Evolutionary conservation across 257 asterid genomes (phyloP).

Genomic region (Penstemon barbatus): DNA sequence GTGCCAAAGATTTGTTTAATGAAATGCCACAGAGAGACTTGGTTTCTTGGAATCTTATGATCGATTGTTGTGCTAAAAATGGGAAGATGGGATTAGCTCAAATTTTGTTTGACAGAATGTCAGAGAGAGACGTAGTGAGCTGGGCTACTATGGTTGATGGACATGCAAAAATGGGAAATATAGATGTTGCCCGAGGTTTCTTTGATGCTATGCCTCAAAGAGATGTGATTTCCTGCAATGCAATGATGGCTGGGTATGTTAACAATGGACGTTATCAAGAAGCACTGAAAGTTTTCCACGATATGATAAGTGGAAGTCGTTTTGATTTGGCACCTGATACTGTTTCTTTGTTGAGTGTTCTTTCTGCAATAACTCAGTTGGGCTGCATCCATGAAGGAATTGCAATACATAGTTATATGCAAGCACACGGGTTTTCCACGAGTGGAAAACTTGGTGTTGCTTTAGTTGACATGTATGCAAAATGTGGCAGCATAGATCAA

Average conservation of each 20-base stretch:
- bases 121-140: conserved; percentile 63
- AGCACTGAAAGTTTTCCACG: conserved; percentile 64
- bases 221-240: conserved; percentile 83
- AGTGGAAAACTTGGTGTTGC: conserved; percentile 74
- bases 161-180: conserved; percentile 53
- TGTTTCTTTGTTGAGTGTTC: conserved; percentile 61
- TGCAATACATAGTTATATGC: conserved; percentile 46
- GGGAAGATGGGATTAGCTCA: conserved; percentile 56
- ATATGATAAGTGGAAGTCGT: conserved; percentile 41
- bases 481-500: conserved; percentile 68
- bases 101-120: conserved; percentile 58
- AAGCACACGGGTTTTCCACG: conserved; percentile 42
- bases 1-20: conserved; percentile 56
- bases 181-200: conserved; percentile 57
- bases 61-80: conserved; percentile 65
- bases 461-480: conserved; percentile 80
- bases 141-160: conserved; percentile 89
- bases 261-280: conserved; percentile 55
- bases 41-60: conserved; percentile 88
- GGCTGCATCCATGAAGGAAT: conserved; percentile 65
- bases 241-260: conserved; percentile 84
- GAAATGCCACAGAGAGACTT: conserved; percentile 63
- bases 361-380: conserved; percentile 68
- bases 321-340: conserved; percentile 55
- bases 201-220: conserved; percentile 75